A percentile compares a stretch with the other conserved stretches of the same genome.
phyloP scores from a whole-genome alignment of 2,329 filamentous ascomycete species.

The Didymellaceae sp. region DNA sequence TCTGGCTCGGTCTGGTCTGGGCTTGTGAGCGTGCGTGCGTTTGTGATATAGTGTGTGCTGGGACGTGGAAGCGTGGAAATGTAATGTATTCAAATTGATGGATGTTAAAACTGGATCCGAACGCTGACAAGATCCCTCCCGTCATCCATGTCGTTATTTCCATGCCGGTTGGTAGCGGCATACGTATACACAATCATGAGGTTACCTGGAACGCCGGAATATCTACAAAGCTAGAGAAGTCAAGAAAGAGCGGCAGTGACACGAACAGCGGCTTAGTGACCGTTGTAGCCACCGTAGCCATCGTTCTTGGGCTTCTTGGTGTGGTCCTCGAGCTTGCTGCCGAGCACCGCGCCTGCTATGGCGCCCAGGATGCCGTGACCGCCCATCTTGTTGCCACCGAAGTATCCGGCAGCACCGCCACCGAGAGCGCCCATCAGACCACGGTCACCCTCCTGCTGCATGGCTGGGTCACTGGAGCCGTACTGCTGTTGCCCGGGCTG shows the following conservation, averaged over 20 bases:
- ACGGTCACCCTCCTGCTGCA: constrained; percentile 61
- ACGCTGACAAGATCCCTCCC: neutral
- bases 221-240: neutral
- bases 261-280: constrained; percentile 1
- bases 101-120: constrained; percentile 2
- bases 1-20: neutral
- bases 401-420: constrained; percentile 63
- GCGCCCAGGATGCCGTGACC: constrained; percentile 64
- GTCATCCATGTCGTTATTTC: neutral
- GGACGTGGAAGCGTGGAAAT: neutral
- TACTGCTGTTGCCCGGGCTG: constrained; percentile 48
- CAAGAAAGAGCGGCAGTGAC: neutral
- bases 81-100: neutral
- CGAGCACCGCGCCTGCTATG: constrained; percentile 63
- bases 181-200: constrained; percentile 3
- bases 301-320: constrained; percentile 52
- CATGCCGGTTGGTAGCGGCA: neutral
- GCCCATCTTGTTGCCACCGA: constrained; percentile 62
- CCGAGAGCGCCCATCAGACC: constrained; percentile 64
- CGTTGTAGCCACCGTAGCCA: constrained; percentile 19
- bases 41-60: neutral
- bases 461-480: constrained; percentile 54
- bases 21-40: neutral
- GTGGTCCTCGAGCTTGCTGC: constrained; percentile 62
- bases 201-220: neutral